Evolutionary conservation across 768 basidiomycete genomes (phyloP).

Genomic region (Suillus hirtellus): DNA sequence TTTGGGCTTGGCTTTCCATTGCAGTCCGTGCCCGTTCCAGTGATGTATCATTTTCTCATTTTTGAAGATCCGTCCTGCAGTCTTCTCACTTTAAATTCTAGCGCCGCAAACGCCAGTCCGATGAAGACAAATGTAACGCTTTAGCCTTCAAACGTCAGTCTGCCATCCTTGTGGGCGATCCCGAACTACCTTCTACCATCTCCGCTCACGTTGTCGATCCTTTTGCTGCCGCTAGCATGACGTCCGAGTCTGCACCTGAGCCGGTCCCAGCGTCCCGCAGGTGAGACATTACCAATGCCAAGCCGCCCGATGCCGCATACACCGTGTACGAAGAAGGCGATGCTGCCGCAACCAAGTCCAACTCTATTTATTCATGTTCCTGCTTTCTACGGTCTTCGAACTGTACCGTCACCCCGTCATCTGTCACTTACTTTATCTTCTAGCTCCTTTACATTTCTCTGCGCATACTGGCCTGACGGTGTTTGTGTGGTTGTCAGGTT

Average conservation of each 20-base stretch:
- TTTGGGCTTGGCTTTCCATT: too few species aligned
- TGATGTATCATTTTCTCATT: not conserved
- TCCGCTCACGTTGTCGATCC: slow-evolving; percentile 25
- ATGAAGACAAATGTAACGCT: slow-evolving; percentile 49
- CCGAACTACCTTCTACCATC: slow-evolving; percentile 23
- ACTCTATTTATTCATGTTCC: slow-evolving; percentile 14
- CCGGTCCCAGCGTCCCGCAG: slow-evolving; percentile 14
- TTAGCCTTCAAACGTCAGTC: slow-evolving; percentile 64
- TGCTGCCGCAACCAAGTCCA: slow-evolving; percentile 28
- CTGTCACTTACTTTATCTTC: slow-evolving; percentile 26
- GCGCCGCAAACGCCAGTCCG: slow-evolving; percentile 43
- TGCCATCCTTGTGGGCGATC: slow-evolving; percentile 39
- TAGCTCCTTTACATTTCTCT: slow-evolving; percentile 3
- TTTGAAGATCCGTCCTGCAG: not conserved
- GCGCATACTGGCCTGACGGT: slow-evolving; percentile 23
- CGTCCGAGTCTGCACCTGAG: slow-evolving; percentile 11
- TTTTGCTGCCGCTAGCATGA: slow-evolving; percentile 15
- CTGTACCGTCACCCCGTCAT: slow-evolving; percentile 23
- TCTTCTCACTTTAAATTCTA: slow-evolving; percentile 22
- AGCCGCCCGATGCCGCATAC: slow-evolving; percentile 50
- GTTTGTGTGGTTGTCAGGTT: slow-evolving; percentile 25
- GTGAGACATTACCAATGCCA: slow-evolving; percentile 13
- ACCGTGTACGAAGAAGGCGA: slow-evolving; percentile 63
- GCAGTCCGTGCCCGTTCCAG: too few species aligned
- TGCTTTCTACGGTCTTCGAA: slow-evolving; percentile 13